phyloP scores from a whole-genome alignment of 495 filamentous ascomycete genomes.

The Lophiotrema nucula region DNA sequence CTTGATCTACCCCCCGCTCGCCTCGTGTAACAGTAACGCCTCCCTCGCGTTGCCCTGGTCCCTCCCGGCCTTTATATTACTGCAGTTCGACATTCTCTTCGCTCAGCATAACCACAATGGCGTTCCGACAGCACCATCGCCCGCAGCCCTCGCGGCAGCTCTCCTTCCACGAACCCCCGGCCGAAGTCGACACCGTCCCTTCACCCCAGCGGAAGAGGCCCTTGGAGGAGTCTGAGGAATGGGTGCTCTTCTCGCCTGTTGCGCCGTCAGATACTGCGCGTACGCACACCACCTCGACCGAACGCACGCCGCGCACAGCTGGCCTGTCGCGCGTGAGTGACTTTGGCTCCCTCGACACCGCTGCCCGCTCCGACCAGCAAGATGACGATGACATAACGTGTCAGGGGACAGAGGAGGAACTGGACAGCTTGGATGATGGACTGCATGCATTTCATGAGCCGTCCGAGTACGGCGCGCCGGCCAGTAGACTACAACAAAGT shows the following conservation, averaged over 20 bases:
- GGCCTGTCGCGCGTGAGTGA: slow-evolving; percentile 77
- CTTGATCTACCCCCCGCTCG: background rate
- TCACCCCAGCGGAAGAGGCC: slow-evolving; percentile 38
- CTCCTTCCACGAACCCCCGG: slow-evolving; percentile 52
- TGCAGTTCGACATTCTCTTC: too few relatives aligned
- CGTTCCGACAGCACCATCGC: slow-evolving; percentile 71
- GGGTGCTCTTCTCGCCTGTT: slow-evolving; percentile 89
- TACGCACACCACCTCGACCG: slow-evolving; percentile 70
- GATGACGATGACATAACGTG: slow-evolving; percentile 50
- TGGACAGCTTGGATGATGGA: slow-evolving; percentile 89
- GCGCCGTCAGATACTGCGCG: slow-evolving; percentile 61
- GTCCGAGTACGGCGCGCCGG: slow-evolving; percentile 53
- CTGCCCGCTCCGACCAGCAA: slow-evolving; percentile 51
- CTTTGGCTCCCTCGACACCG: slow-evolving; percentile 76
- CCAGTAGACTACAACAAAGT: slow-evolving; percentile 51
- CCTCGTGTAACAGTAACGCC: background rate
- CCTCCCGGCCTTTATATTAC: too few relatives aligned
- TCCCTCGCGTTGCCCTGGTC: too few relatives aligned
- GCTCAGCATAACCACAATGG: slow-evolving; percentile 55
- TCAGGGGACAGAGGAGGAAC: slow-evolving; percentile 58
- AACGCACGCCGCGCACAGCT: slow-evolving; percentile 67
- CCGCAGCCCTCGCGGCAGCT: slow-evolving; percentile 57
- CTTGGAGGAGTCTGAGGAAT: slow-evolving; percentile 81
- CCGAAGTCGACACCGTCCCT: slow-evolving; percentile 31
- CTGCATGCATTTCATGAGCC: slow-evolving; percentile 77